Evolutionary conservation across 2,329 filamentous ascomycete genomes (phyloP).

Genomic region (Parastagonospora nodorum): DNA sequence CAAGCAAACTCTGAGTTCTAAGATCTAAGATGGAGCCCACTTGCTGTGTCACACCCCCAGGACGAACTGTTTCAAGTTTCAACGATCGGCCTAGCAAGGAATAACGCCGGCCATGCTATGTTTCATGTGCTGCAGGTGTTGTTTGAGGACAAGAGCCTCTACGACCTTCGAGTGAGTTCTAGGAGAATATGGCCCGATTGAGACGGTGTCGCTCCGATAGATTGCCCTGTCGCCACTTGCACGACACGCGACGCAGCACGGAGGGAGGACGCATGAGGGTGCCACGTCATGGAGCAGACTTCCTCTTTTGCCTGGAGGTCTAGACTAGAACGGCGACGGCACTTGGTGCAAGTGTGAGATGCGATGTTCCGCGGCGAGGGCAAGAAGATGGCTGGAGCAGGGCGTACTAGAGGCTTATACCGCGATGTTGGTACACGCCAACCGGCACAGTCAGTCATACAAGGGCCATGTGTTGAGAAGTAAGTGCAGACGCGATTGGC

Average conservation of each 20-base stretch:
- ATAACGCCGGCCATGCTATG: neutral
- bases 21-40: neutral
- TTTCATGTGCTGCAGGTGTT: conserved; percentile 1
- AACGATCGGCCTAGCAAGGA: conserved; percentile 1
- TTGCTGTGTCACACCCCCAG: neutral
- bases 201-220: neutral
- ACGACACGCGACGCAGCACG: conserved; percentile 5
- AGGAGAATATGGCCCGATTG: neutral
- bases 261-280: neutral
- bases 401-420: neutral
- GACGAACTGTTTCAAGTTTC: neutral
- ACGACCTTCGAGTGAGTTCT: neutral
- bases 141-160: conserved; percentile 4
- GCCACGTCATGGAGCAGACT: neutral
- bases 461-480: neutral
- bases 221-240: conserved; percentile 3
- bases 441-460: neutral
- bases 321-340: neutral
- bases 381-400: neutral
- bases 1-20: neutral
- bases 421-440: neutral
- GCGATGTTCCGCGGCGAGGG: neutral
- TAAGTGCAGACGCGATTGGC: neutral
- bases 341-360: neutral
- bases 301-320: neutral